Conservation (phyloP, 1,139 yeast species). For the Geotrichum europaeum region DNA sequence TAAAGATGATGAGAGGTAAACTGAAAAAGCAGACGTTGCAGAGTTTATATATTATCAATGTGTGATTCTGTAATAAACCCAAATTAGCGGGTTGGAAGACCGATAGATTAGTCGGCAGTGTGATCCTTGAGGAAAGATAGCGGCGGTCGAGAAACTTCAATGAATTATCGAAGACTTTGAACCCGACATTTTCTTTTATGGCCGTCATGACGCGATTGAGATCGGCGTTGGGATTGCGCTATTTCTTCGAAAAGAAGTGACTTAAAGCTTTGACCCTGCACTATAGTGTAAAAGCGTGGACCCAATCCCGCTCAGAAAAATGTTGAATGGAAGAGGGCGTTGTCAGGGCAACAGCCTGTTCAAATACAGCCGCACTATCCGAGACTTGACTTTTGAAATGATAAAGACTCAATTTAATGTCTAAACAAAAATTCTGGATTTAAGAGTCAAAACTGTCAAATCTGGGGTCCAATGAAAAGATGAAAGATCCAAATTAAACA, state of each 20-base stretch:
- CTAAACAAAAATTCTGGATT: neutral
- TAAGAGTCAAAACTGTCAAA: neutral
- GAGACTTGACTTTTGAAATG: neutral
- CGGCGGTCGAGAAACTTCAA: neutral
- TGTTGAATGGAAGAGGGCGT: neutral
- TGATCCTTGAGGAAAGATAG: neutral
- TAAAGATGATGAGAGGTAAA: neutral
- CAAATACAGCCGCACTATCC: neutral
- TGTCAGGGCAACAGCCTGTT: slow-evolving; percentile 11
- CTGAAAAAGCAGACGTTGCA: neutral
- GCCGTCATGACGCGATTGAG: neutral
- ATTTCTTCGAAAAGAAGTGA: neutral
- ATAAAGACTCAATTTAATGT: neutral
- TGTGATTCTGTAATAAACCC: neutral
- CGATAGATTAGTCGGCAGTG: neutral
- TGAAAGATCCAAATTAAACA: too few species aligned
- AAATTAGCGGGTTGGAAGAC: neutral
- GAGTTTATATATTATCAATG: neutral
- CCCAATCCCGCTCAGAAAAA: slow-evolving; percentile 1
- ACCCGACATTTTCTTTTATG: neutral
- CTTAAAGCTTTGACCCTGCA: neutral
- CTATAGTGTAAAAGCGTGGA: neutral
- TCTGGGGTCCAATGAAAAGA: too few species aligned
- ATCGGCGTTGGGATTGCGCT: neutral
- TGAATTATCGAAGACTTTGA: neutral